Conservation (phyloP, 768 basidiomycete genomes). For the Nidularia pulvinata region DNA sequence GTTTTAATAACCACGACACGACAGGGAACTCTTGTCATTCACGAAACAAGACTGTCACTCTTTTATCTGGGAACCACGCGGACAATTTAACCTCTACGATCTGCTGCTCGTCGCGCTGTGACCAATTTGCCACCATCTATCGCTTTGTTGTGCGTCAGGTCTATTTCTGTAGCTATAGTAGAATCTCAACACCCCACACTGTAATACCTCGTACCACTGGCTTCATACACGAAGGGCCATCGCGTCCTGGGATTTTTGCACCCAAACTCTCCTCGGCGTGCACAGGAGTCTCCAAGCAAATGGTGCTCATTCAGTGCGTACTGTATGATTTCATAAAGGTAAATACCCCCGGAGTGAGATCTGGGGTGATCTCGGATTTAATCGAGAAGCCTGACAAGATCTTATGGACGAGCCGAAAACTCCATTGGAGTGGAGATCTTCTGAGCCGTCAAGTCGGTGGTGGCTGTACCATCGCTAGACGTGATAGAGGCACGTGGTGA, state of each 20-base stretch:
- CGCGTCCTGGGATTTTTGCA: conserved; percentile 13
- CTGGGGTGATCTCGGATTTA: no score
- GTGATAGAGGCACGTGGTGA: no score
- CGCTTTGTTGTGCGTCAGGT: conserved; percentile 9
- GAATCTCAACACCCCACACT: conserved; percentile 14
- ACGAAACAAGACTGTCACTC: conserved; percentile 48
- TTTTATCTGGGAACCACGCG: conserved; percentile 18
- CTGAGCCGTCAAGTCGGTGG: no score
- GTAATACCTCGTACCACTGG: conserved; percentile 29
- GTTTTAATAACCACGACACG: conserved; percentile 21
- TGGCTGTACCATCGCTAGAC: no score
- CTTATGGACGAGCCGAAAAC: no score
- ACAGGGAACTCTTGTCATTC: conserved; percentile 44
- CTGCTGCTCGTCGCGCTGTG: conserved; percentile 10
- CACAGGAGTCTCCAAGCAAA: no score
- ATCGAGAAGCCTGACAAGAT: no score
- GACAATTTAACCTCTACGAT: conserved; percentile 9
- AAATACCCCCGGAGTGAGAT: no score
- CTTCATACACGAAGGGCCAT: conserved; percentile 31
- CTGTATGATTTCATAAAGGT: no score
- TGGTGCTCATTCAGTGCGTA: no score
- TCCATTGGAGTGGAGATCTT: no score
- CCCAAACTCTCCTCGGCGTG: no score
- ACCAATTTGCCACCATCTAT: conserved; percentile 9
- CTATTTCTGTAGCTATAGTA: conserved; percentile 31